Base-by-base conservation (phyloP, 2,329 filamentous ascomycete species). In the Penicillium thymicola region DNA sequence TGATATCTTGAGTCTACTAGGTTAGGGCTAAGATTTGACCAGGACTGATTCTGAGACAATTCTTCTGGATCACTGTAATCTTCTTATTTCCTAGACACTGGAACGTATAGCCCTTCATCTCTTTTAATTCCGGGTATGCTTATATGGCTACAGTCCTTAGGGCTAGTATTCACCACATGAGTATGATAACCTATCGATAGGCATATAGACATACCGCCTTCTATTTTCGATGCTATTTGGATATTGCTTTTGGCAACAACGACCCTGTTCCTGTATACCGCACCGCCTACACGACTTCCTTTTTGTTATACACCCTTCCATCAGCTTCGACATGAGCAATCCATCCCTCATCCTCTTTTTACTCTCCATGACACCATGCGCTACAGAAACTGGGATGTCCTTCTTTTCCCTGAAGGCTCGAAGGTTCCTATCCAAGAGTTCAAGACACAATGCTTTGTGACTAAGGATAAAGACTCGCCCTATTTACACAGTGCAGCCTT, bases 341-440 rank as follows among this genome's bases (percentile, higher is more conserved):
- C 11, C 7, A 16, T 32, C n/a, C 2, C 8, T 16, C 14, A 46
- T 46, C 27, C 5, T 25, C 10, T 25, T 25, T 4, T 8, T 23
- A 25, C 30, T 1, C 27, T 8, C 18, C n/a, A 23, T 21, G 4
- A 4, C 72, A 65, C 44, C 73, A 95, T 96, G 91, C 86, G 90
- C 57, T 95, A 89, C 79, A 84, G 90, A 65, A 86, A 90, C 67
- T 95, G 90, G 91, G 91, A 96, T 67, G 83, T 94, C 54, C 83
- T 95, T 42, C 79, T 95, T 59, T 95, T 95, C 70, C 87, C 89
- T 0, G 77, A 78, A 73, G 81, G 82, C 59, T 85, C 81, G 65
- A 86, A 85, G 65, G 76, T 88, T 13, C 91, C 91, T 1, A 74
- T 92, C 54, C 89, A 90, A 72, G 91, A 95, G 74, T 96, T 94